Evolutionary conservation across 805 yeast genomes (phyloP), one percentile per base, ranked within the genome.

Genomic region (Starmerella floris): DNA sequence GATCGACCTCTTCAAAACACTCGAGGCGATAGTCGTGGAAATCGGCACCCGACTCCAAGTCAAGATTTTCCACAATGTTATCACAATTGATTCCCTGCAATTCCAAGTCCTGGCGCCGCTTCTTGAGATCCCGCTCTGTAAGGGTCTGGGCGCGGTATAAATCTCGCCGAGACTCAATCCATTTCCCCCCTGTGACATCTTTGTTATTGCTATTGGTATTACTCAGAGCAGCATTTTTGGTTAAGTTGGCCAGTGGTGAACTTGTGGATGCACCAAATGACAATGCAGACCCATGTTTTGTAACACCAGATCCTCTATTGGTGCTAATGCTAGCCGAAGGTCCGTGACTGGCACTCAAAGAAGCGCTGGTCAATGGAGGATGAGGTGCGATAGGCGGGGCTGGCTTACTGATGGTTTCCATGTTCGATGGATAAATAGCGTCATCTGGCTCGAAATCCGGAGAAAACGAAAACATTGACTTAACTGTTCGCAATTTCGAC

Each of bases 71-170:
- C 13, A 51, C 51, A 5, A 53, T 39, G 19, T 52, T 38, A 30
- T 37, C 50, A 34, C 46, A 37, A 25, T 43, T 40, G n/a, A 50
- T 28, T 13, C 57, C 56, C 22, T 50, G 53, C 11, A 51, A 45
- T 30, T 51, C 58, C 19, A 50, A 58, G 42, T 83, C 67, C 57
- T 72, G 73, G 41, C 81, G 77, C 51, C 97, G 70, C 15, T 69
- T 65, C 41, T 76, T 78, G 45, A 80, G 17, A 48, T 87, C 95
- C 42, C 69, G 70, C 5, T 74, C 64, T 2, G 80, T 72, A 21
- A 83, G 62, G 0, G 93, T 72, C 49, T 76, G 77, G 43, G 85
- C 76, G 52, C 96, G 69, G 57, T 79, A 74, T 41, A 85, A 60
- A 51, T 77, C 87, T 37, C 74, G 62, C 37, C 71, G 68, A 15